Evolutionary conservation across 805 yeast species (phyloP), one percentile per base, ranked within the genome.

Genomic region (Barnettozyma botsteinii): DNA sequence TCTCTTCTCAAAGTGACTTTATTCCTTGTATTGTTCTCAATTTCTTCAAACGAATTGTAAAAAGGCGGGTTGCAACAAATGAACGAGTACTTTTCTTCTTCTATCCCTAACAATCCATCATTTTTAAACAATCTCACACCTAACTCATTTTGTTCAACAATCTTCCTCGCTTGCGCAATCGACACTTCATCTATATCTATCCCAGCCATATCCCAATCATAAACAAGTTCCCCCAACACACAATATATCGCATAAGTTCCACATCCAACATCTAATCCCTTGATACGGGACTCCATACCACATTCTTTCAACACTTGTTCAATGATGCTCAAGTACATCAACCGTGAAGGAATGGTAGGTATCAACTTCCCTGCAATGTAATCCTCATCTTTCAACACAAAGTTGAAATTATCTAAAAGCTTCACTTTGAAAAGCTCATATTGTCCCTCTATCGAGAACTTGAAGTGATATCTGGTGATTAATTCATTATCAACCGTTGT

Each of bases 31-130:
- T 53, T 52, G 4, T 34, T 28, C 5, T 43, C 37, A 49, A 69
- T 43, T 32, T 71, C 77, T 1, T 50, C 55, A 0, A 20, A 10
- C 0, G 70, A 61, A 3, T 48, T 40, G 48, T 72, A 74, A 47
- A 74, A 74, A 2, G 80, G 80, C 4, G 80, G 80, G 47, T 74
- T 74, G 50, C 79, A 73, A 51, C 75, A 61, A 6, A 65, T 57
- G 41, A 72, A 64, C 24, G 41, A 43, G 19, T 47, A 45, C n/a
- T n/a, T n/a, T 2, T 30, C 20, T 2, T 27, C 37, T 18, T 40
- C 40, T 14, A 55, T 31, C 1, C 33, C 40, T 13, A 33, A 9
- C 8, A 41, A 11, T 1, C 52, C 54, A 35, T 49, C 54, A 11
- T 35, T 42, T 10, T 45, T 17, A 0, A 42, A 26, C 4, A 52